Evolutionary conservation across 352 stramenopile genomes (phyloP).

Genomic region (Phytopythium mirpurense): DNA sequence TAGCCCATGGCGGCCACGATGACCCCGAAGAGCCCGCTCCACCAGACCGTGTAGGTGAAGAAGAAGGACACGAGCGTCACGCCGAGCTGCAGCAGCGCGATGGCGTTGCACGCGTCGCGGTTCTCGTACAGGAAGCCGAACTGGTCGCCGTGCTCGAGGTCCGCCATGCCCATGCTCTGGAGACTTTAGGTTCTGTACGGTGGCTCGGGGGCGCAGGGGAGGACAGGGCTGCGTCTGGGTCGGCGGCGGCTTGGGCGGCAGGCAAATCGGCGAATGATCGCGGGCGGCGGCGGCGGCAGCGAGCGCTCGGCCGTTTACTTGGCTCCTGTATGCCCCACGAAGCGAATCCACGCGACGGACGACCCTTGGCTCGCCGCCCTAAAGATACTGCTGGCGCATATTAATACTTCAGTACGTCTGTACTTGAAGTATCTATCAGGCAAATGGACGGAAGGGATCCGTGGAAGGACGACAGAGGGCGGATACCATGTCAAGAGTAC

Average conservation of each 20-base stretch:
- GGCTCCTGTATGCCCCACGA: background rate
- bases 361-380: background rate
- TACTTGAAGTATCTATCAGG: too few species aligned
- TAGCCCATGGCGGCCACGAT: conserved; percentile 80
- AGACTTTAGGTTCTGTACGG: too few species aligned
- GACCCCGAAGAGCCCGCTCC: conserved; percentile 66
- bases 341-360: background rate
- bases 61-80: conserved; percentile 66
- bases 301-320: background rate
- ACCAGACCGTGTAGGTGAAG: conserved; percentile 83
- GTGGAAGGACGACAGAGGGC: background rate
- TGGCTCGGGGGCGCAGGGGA: too few species aligned
- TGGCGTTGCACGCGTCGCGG: conserved; percentile 78
- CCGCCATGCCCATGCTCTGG: conserved; percentile 39
- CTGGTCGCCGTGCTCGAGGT: conserved; percentile 63
- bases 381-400: background rate
- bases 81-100: conserved; percentile 68
- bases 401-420: too few species aligned
- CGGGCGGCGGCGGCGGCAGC: background rate
- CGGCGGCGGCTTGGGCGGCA: background rate
- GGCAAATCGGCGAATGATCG: conserved; percentile 6
- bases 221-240: too few species aligned
- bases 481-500: background rate
- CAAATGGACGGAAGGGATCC: background rate
- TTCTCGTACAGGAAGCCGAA: conserved; percentile 84